Evolutionary conservation across 768 basidiomycete species (phyloP).

Genomic region (Serendipita vermifera): DNA sequence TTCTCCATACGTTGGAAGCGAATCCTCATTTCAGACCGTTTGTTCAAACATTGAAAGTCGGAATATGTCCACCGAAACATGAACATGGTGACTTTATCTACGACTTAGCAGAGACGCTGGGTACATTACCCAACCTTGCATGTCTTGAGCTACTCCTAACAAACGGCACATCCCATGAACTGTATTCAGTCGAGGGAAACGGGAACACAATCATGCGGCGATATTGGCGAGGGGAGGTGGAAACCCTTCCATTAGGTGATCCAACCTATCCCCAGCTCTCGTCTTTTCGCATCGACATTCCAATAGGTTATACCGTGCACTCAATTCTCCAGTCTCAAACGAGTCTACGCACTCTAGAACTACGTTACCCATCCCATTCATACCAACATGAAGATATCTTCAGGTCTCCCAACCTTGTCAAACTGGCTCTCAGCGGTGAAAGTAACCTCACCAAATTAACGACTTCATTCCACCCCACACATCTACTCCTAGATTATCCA

Average conservation of each 20-base stretch:
- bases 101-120: background rate
- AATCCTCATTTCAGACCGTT: background rate
- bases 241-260: background rate
- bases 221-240: background rate
- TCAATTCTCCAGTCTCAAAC: background rate
- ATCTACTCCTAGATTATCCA: background rate
- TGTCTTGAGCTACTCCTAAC: background rate
- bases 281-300: background rate
- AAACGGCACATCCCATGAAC: background rate
- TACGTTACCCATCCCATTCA: background rate
- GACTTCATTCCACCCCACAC: background rate
- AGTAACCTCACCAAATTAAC: background rate
- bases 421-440: background rate
- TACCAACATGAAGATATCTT: background rate
- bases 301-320: background rate
- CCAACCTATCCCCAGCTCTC: background rate
- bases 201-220: background rate
- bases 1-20: background rate
- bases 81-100: background rate
- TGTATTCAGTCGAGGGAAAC: background rate
- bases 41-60: background rate
- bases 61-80: background rate
- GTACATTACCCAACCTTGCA: background rate
- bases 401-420: background rate
- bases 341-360: background rate